A percentile compares a stretch with the other conserved stretches of the same genome.
Evolutionary conservation across 805 yeast species (phyloP).

Genomic region (Zygotorulaspora florentina): DNA sequence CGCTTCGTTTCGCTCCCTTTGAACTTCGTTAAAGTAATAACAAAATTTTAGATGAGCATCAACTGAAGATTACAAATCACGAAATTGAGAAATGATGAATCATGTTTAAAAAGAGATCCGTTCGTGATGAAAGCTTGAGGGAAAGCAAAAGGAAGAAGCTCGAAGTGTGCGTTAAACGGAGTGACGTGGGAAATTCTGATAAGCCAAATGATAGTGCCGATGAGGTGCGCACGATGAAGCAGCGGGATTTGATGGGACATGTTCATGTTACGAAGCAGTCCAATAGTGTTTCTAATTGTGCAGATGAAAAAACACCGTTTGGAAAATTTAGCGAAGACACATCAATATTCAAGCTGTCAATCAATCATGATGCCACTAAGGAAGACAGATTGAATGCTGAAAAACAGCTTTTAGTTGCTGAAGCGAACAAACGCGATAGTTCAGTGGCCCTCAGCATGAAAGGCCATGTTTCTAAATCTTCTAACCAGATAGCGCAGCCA

Average conservation of each 20-base stretch:
- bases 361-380: constrained; percentile 14
- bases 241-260: constrained; percentile 1
- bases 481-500: constrained; percentile 23
- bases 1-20: neutral
- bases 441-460: neutral
- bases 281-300: neutral
- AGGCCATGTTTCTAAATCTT: neutral
- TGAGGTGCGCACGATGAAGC: constrained; percentile 1
- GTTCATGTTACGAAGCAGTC: neutral
- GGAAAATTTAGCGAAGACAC: neutral
- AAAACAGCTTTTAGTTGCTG: neutral
- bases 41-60: neutral
- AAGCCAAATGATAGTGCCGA: neutral
- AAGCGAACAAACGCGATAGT: neutral
- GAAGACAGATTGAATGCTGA: constrained; percentile 17
- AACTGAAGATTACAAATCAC: neutral
- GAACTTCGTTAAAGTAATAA: neutral
- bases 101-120: constrained; percentile 29
- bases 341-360: constrained; percentile 7
- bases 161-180: constrained; percentile 1
- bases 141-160: constrained; percentile 17
- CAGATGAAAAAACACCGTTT: no score
- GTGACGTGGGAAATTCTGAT: neutral
- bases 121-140: constrained; percentile 4
- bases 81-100: neutral